These are phyloP conservation scores for Dictyostelium brefeldianum DNA, from an alignment of 78 protist genomes.

Conservation along the genomic window DNA sequence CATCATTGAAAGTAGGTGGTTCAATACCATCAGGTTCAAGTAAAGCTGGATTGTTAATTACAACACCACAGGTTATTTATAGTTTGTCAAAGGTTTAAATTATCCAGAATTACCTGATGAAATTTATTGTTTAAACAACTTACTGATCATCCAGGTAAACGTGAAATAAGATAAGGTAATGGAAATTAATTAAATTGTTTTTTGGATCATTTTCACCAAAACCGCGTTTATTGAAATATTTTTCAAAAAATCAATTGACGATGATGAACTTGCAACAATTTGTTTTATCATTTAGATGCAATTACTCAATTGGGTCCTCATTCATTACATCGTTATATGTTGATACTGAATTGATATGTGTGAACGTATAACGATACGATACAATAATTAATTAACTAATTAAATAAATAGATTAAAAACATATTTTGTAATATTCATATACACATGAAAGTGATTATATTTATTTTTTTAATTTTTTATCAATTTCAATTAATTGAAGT, in stretches of 20 bases:
- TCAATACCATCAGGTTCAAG: neutral
- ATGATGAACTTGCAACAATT: conserved; percentile 23
- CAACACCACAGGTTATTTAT: conserved; percentile 22
- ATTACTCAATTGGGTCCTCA: conserved; percentile 24
- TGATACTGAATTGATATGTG: too few relatives aligned
- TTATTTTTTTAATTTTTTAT: too few relatives aligned
- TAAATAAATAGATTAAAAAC: too few relatives aligned
- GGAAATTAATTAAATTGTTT: conserved; percentile 62
- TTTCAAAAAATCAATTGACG: conserved; percentile 22
- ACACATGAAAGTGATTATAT: too few relatives aligned
- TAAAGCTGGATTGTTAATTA: neutral
- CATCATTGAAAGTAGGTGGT: neutral
- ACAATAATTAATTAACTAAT: too few relatives aligned
- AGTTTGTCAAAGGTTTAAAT: conserved; percentile 29
- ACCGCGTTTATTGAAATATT: conserved; percentile 19
- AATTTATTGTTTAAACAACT: conserved; percentile 68
- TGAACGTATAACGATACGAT: too few relatives aligned
- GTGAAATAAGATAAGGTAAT: conserved; percentile 45
- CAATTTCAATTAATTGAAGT: too few relatives aligned
- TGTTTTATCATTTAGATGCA: conserved; percentile 20
- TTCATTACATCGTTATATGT: too few relatives aligned
- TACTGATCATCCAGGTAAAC: conserved; percentile 58
- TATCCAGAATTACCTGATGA: conserved; percentile 61
- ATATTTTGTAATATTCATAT: too few relatives aligned
- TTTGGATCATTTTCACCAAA: conserved; percentile 68